Evolutionary conservation across 2,329 filamentous ascomycete species (phyloP).

Genomic region (Penicillium rolfsii): DNA sequence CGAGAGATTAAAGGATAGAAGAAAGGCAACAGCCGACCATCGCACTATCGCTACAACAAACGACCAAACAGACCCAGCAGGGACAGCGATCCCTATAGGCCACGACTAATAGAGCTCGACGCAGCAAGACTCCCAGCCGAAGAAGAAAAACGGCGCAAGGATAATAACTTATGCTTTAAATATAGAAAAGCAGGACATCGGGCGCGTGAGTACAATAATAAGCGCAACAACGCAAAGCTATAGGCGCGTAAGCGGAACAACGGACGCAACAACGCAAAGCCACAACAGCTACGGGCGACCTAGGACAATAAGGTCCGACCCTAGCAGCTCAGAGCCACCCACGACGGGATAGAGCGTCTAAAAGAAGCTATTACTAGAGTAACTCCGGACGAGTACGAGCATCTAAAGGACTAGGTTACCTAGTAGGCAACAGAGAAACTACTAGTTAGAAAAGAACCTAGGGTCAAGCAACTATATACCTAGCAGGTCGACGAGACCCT

Average conservation of each 20-base stretch:
- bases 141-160: conserved; percentile 3
- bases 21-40: too few relatives aligned
- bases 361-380: neutral
- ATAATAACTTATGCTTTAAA: conserved; percentile 5
- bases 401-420: neutral
- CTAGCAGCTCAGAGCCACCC: too few relatives aligned
- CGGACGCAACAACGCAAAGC: neutral
- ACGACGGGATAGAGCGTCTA: neutral
- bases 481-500: too few relatives aligned
- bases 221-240: too few relatives aligned
- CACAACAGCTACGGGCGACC: neutral
- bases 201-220: too few relatives aligned
- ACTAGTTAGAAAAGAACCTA: neutral
- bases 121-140: neutral
- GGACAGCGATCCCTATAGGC: neutral
- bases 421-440: neutral
- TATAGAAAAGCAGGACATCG: conserved; percentile 1
- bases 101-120: neutral
- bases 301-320: too few relatives aligned
- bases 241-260: neutral
- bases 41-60: too few relatives aligned
- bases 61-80: neutral
- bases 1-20: neutral
- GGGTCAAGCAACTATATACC: neutral
- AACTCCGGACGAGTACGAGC: neutral